Base-by-base conservation (phyloP, 1,284 basidiomycete genomes). In the Golubevia sp. region DNA sequence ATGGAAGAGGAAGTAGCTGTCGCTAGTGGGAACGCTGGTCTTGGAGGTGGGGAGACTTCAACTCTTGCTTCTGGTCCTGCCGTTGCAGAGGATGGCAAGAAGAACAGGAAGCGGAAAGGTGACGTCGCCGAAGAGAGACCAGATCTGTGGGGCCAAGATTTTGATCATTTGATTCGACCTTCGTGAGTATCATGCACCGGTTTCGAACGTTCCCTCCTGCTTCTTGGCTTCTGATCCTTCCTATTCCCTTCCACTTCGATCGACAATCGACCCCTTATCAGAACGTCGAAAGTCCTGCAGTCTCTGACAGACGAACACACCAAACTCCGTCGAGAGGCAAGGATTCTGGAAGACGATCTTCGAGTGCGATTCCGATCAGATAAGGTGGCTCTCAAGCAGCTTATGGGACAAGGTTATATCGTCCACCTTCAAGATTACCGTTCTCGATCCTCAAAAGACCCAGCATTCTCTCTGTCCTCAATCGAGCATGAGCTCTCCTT, bases 161-260 rank as follows among this genome's bases (percentile, higher is more conserved):
- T 82, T 27, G 78, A 82, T 57, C 79, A 80, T 55, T 63, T 82
- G 5, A 76, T 82, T 20, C 68, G 79, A 49, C 79, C 78, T 0
- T 20, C 65, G 38, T 69, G 52, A 55, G 58, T 51, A 2, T 3
- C 3, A 11, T 51, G n/a, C n/a, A n/a, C n/a, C n/a, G n/a, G n/a
- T n/a, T n/a, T n/a, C n/a, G n/a, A n/a, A n/a, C n/a, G n/a, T n/a
- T n/a, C n/a, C n/a, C n/a, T n/a, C n/a, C n/a, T n/a, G n/a, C n/a
- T n/a, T n/a, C n/a, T n/a, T n/a, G n/a, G n/a, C n/a, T n/a, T n/a
- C n/a, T n/a, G n/a, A n/a, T 11, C 30, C 11, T 34, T 34, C 11
- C 30, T 34, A 34, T 34, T 34, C 3, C 4, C 56, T 26, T 15
- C 13, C 38, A 23, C 18, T 50, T n/a, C n/a, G n/a, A n/a, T n/a